Conservation (phyloP, 2,329 filamentous ascomycete genomes). For the Fusarium multiceps region DNA sequence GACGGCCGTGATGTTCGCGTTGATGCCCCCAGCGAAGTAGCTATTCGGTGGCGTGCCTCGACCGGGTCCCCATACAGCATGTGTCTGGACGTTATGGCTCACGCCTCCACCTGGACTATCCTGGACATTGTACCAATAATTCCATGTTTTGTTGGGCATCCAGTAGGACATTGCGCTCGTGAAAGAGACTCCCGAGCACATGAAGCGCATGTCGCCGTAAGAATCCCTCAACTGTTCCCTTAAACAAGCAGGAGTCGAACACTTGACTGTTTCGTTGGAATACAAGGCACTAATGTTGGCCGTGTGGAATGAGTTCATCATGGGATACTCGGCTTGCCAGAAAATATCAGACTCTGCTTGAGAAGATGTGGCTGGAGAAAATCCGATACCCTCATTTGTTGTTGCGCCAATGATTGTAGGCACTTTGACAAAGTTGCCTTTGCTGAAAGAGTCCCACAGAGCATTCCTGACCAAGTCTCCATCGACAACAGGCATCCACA, state of each 20-base stretch:
- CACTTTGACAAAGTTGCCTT: slow-evolving; percentile 64
- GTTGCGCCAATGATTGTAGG: slow-evolving; percentile 61
- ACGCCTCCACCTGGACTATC: slow-evolving; percentile 63
- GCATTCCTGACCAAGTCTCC: slow-evolving; percentile 60
- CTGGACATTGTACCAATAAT: slow-evolving; percentile 76
- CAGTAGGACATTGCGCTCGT: slow-evolving; percentile 46
- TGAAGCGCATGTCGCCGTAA: slow-evolving; percentile 51
- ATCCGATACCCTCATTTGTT: slow-evolving; percentile 52
- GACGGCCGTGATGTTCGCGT: slow-evolving; percentile 66
- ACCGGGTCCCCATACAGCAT: slow-evolving; percentile 73
- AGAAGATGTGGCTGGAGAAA: slow-evolving; percentile 49
- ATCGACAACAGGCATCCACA: slow-evolving; percentile 67
- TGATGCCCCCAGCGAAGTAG: slow-evolving; percentile 63
- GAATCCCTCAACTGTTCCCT: slow-evolving; percentile 51
- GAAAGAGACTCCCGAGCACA: slow-evolving; percentile 50
- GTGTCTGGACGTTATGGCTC: slow-evolving; percentile 72
- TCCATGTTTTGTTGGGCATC: slow-evolving; percentile 63
- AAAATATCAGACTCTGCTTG: slow-evolving; percentile 48
- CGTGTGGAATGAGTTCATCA: slow-evolving; percentile 47
- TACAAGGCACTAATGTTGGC: slow-evolving; percentile 50
- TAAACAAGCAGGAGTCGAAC: slow-evolving; percentile 47
- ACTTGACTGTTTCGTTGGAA: slow-evolving; percentile 49
- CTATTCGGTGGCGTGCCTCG: slow-evolving; percentile 62
- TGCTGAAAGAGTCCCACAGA: slow-evolving; percentile 59
- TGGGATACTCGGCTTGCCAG: slow-evolving; percentile 50